These are phyloP conservation scores for Dysphania ambrosioides DNA, from an alignment of 148 eudicot genomes.

Conservation along the genomic window DNA sequence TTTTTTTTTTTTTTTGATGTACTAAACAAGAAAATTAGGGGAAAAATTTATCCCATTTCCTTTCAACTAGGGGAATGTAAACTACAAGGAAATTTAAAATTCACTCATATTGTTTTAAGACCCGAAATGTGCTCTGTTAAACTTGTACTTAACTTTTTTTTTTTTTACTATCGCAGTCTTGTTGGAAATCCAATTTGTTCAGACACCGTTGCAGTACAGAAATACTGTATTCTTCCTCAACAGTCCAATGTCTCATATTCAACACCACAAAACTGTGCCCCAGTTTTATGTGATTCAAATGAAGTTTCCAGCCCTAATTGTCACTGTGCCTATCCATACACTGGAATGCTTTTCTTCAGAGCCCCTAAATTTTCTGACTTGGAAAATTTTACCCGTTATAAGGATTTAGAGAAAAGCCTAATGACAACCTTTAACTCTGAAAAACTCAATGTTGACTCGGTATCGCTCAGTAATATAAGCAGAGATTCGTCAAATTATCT, in stretches of 20 bases:
- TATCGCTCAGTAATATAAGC: conserved; percentile 45
- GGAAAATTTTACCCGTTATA: conserved; percentile 30
- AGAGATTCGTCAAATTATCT: conserved; percentile 38
- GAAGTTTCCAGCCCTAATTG: conserved; percentile 61
- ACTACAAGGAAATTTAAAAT: too few species aligned
- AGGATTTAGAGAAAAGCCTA: conserved; percentile 31
- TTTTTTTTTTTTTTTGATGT: not conserved
- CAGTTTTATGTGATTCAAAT: conserved; percentile 34
- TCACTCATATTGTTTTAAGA: not conserved
- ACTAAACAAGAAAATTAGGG: not conserved
- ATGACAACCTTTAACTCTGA: conserved; percentile 30
- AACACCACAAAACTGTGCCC: conserved; percentile 45
- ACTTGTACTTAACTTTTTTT: not conserved
- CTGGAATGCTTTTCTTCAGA: conserved; percentile 46
- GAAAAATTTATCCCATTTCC: not conserved
- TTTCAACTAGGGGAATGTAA: not conserved
- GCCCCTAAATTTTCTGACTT: conserved; percentile 56
- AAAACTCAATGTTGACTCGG: conserved; percentile 48
- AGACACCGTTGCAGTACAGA: not conserved
- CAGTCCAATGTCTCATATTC: conserved; percentile 32
- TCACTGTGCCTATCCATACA: conserved; percentile 55
- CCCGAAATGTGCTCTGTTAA: not conserved
- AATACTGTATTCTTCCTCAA: conserved; percentile 32
- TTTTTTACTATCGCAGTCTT: conserved; percentile 5
- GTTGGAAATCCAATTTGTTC: not conserved